Percentiles rank a stretch among this genome's conserved stretches.
Conservation (phyloP, 2,329 filamentous ascomycete species). For the Tolypocladium pustulatum region DNA sequence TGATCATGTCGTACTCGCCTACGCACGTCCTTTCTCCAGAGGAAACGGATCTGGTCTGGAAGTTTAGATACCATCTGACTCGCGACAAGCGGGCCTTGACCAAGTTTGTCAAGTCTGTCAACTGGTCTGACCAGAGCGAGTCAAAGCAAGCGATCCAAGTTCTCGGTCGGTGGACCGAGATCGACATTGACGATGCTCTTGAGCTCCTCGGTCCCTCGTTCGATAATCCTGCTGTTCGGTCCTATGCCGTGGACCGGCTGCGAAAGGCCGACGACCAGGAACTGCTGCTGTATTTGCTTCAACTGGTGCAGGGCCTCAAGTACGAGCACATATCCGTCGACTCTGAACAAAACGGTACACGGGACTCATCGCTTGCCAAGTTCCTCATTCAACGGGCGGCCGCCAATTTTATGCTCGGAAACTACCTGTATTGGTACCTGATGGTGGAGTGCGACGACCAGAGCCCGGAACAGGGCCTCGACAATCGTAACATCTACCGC, state of each 20-base stretch:
- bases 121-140: constrained; percentile 81
- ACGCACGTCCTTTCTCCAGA: constrained; percentile 80
- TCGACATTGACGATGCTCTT: constrained; percentile 92
- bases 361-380: constrained; percentile 75
- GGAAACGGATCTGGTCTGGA: constrained; percentile 95
- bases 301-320: constrained; percentile 91
- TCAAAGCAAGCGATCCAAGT: constrained; percentile 83
- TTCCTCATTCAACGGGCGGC: constrained; percentile 86
- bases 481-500: constrained; percentile 77
- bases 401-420: constrained; percentile 81
- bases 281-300: constrained; percentile 79
- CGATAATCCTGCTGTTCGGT: constrained; percentile 76
- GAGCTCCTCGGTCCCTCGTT: constrained; percentile 90
- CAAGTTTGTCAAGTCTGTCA: constrained; percentile 96
- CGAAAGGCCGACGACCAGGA: constrained; percentile 90
- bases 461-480: constrained; percentile 62
- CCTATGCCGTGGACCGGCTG: constrained; percentile 85
- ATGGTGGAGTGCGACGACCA: constrained; percentile 94
- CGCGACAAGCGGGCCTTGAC: constrained; percentile 87
- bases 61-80: constrained; percentile 89
- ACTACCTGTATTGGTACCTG: constrained; percentile 95
- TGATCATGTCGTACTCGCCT: constrained; percentile 84
- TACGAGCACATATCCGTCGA: constrained; percentile 68
- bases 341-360: constrained; percentile 42
- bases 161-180: constrained; percentile 87